Percentiles rank a stretch among this genome's conserved stretches.
Evolutionary conservation across 768 basidiomycete species (phyloP).

Genomic region (Cyathus striatus): DNA sequence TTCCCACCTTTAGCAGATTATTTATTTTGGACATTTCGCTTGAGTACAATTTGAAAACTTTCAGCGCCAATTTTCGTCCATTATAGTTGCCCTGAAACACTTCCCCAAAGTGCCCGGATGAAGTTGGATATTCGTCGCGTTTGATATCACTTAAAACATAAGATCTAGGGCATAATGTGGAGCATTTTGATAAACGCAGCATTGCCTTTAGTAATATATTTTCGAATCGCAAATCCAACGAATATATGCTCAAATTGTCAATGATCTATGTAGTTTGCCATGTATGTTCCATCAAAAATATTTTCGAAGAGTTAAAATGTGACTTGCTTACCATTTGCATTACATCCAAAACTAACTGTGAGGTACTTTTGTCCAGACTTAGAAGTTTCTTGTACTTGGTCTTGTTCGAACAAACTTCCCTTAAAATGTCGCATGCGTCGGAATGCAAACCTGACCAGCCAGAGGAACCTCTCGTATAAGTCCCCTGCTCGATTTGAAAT

Average conservation of each 20-base stretch:
- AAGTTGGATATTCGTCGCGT: neutral
- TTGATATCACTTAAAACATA: neutral
- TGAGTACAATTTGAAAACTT: conserved; percentile 1
- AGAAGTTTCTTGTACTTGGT: neutral
- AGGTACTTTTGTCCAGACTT: neutral
- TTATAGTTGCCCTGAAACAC: neutral
- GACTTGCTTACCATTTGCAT: neutral
- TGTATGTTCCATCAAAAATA: neutral
- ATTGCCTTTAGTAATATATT: neutral
- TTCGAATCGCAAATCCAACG: neutral
- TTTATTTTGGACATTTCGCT: neutral
- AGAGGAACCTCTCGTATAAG: too few species aligned
- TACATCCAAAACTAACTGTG: neutral
- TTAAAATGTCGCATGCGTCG: neutral
- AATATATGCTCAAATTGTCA: neutral
- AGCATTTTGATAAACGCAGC: conserved; percentile 1
- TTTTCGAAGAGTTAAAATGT: neutral
- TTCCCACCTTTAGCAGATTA: neutral
- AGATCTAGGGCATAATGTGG: neutral
- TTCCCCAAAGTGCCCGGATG: conserved; percentile 3
- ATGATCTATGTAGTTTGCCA: neutral
- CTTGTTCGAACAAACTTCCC: neutral
- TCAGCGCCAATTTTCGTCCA: neutral
- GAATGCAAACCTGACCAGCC: neutral
- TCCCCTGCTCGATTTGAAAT: too few species aligned